These are phyloP conservation scores for Herpetomonas tarakana DNA, from an alignment of 208 protist genomes.

Conservation along the genomic window DNA sequence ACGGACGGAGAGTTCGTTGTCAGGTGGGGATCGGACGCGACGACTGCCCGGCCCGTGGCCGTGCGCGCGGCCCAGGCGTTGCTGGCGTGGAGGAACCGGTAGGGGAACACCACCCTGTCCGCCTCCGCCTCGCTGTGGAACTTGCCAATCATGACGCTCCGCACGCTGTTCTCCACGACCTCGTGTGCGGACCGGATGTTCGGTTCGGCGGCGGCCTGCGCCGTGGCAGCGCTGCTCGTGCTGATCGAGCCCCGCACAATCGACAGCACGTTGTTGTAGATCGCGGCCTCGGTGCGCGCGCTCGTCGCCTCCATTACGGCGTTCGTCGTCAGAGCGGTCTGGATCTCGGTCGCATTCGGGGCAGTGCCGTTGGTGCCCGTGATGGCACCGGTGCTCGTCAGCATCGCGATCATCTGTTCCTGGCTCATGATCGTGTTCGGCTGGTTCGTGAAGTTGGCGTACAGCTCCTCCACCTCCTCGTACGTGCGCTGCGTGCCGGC, in stretches of 20 bases:
- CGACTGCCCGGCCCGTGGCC: slow-evolving; percentile 27
- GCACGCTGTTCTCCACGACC: too few relatives aligned
- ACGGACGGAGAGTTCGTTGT: slow-evolving; percentile 49
- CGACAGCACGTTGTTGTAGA: too few relatives aligned
- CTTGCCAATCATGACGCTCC: too few relatives aligned
- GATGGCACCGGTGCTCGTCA: slow-evolving; percentile 6
- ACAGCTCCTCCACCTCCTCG: slow-evolving; percentile 37
- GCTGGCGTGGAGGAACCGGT: slow-evolving; percentile 40
- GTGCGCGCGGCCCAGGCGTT: slow-evolving; percentile 51
- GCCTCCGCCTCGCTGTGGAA: too few relatives aligned
- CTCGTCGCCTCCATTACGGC: too few relatives aligned
- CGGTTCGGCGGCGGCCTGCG: too few relatives aligned
- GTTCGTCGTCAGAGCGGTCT: too few relatives aligned
- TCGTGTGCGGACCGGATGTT: too few relatives aligned
- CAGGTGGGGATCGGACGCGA: slow-evolving; percentile 59
- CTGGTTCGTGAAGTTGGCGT: slow-evolving; percentile 28
- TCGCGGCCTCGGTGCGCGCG: too few relatives aligned
- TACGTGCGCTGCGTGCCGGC: slow-evolving; percentile 39
- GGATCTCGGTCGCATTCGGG: not conserved
- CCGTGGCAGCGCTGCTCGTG: too few relatives aligned
- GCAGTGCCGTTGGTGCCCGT: slow-evolving; percentile 3
- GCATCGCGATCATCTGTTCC: slow-evolving; percentile 21
- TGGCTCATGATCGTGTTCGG: slow-evolving; percentile 31
- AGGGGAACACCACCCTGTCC: slow-evolving; percentile 26
- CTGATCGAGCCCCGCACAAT: too few relatives aligned